phyloP scores from a whole-genome alignment of 176 grass and related monocot genomes.

The Olyra latifolia region DNA sequence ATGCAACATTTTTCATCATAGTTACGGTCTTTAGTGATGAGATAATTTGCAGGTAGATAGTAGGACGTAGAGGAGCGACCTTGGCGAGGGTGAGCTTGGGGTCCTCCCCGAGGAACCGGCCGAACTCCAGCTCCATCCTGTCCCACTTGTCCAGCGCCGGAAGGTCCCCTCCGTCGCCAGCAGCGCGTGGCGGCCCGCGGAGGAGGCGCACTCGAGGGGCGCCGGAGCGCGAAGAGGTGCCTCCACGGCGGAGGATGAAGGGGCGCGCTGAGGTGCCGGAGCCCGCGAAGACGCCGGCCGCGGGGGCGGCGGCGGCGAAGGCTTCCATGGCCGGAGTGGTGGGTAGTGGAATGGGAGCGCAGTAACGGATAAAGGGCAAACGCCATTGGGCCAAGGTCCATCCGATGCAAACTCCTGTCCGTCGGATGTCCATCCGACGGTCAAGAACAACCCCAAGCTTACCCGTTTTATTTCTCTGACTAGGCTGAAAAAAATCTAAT shows the following conservation, averaged over 20 bases:
- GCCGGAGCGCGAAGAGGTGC: neutral
- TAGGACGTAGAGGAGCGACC: conserved; percentile 13
- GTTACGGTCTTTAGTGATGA: neutral
- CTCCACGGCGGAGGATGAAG: neutral
- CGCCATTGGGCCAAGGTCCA: no score
- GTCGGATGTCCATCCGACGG: no score
- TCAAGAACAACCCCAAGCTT: no score
- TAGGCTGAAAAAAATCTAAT: no score
- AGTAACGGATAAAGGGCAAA: conserved; percentile 36
- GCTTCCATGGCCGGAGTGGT: conserved; percentile 50
- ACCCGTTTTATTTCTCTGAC: no score
- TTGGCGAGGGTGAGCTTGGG: conserved; percentile 84
- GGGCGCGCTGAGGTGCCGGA: neutral
- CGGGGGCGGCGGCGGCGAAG: conserved; percentile 37
- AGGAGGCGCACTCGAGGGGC: conserved; percentile 25
- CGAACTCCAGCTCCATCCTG: conserved; percentile 77
- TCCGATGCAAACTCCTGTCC: no score
- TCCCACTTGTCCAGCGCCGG: conserved; percentile 71
- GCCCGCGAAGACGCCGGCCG: conserved; percentile 50
- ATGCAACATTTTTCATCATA: neutral
- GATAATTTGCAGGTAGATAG: neutral
- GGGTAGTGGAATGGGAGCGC: neutral
- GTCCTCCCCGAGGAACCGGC: conserved; percentile 76
- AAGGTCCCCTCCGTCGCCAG: conserved; percentile 19
- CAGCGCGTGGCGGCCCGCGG: conserved; percentile 29